Base-by-base conservation (phyloP, 1,139 yeast species). In the Hansenula lynferdii region DNA sequence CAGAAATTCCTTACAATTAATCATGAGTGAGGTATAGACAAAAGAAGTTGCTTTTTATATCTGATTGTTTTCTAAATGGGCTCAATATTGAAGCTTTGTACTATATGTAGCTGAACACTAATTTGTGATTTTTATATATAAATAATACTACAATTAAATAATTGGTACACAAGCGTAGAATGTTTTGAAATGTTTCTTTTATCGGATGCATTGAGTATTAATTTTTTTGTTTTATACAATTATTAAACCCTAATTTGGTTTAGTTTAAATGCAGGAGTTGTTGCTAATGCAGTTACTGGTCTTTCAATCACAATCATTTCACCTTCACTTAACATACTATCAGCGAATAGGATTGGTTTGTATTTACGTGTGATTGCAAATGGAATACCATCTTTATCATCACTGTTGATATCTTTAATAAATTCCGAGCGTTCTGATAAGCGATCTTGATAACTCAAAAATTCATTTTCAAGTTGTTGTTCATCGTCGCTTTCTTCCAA, bases 361-460 rank as follows among this genome's bases (percentile, higher is more conserved):
- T 86, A 90, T 54, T 85, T 85, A 36, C 74, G 74, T 4, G 94
- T 81, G 44, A 84, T 64, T 81, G 90, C 86, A 61, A 82, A 89
- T 17, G 85, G 75, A 41, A 63, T 67, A 23, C 50, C 50, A 17
- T 51, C 11, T 18, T 31, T 31, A 31, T 23, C 34, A 7, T 23
- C 28, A 17, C 12, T 17, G 8, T 23, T 63, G 10, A 57, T 61
- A 39, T 61, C 64, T 42, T 49, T 46, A 36, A 45, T 35, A 40
- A 47, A 48, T 56, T 56, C 60, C 56, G 44, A 60, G 50, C 45
- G 40, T 24, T 39, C 41, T 43, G 50, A 29, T 39, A 49, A 11
- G 33, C 40, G 25, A 42, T 38, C 23, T 42, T 35, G 28, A 37
- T 38, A 27, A 39, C 36, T 28, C 32, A 48, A 26, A 40, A 39